A percentile compares a stretch with the other conserved stretches of the same genome.
These are phyloP conservation scores for Penicillium angulare DNA, from an alignment of 495 filamentous ascomycete genomes.

Conservation along the genomic window DNA sequence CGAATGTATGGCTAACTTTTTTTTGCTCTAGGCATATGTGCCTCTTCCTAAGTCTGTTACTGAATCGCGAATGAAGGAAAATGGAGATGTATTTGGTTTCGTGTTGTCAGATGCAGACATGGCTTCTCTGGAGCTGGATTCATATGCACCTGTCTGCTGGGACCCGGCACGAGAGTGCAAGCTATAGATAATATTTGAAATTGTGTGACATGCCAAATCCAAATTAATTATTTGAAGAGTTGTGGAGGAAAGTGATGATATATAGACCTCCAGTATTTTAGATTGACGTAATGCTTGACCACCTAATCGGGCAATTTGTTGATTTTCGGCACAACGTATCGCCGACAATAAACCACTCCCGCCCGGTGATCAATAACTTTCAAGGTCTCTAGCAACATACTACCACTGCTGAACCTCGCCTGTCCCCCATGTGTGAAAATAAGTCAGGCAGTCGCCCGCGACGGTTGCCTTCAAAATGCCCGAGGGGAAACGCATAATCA, in stretches of 20 bases:
- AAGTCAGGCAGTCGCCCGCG: slow-evolving; percentile 17
- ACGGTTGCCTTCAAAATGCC: slow-evolving; percentile 35
- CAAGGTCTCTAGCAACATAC: too few relatives aligned
- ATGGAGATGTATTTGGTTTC: slow-evolving; percentile 79
- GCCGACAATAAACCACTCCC: slow-evolving; percentile 20
- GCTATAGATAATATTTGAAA: slow-evolving; percentile 21
- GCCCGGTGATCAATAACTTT: not conserved
- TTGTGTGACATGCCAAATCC: too few relatives aligned
- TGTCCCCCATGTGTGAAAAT: slow-evolving; percentile 15
- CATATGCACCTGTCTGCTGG: slow-evolving; percentile 68
- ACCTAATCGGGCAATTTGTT: slow-evolving; percentile 28
- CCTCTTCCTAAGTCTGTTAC: slow-evolving; percentile 65
- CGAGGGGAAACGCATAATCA: slow-evolving; percentile 38
- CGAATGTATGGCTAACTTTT: slow-evolving; percentile 45
- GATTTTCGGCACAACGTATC: slow-evolving; percentile 36
- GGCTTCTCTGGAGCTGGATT: slow-evolving; percentile 50
- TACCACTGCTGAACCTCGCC: not conserved
- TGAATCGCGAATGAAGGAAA: slow-evolving; percentile 62
- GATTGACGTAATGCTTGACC: too few relatives aligned
- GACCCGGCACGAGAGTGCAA: slow-evolving; percentile 59
- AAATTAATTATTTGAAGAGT: too few relatives aligned
- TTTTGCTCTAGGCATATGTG: slow-evolving; percentile 61
- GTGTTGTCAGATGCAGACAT: slow-evolving; percentile 62
- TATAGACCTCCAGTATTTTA: too few relatives aligned
- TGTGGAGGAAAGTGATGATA: too few relatives aligned